Base-by-base conservation (phyloP, 2,329 filamentous ascomycete genomes). In the Parastagonospora avenae region DNA sequence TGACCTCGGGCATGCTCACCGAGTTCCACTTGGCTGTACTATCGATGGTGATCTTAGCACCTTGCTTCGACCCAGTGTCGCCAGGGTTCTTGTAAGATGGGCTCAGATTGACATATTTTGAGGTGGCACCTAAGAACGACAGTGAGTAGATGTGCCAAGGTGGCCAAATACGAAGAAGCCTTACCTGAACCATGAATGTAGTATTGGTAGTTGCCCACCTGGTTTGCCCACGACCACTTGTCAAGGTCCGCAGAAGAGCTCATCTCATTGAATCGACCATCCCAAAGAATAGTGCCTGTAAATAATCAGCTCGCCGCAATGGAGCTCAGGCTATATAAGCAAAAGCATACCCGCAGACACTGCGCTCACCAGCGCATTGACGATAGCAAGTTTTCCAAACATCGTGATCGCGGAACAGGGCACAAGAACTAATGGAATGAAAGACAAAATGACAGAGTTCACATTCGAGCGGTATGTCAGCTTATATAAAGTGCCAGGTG, bases 181-280 rank as follows among this genome's bases (percentile, higher is more conserved):
- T 24, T 5, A 24, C 19, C 80, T 4, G 76, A 75, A 31, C 88
- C 88, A 75, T 91, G 88, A 68, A 90, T 90, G 76, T 90, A 90
- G 78, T 88, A 90, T 72, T 90, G 87, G 74, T 88, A 91, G 0
- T 85, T 81, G 1, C 85, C 85, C 62, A 88, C 83, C 72, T 87
- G 82, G 70, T 85, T 88, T n/a, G 79, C 79, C 82, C 83, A 90
- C 4, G 82, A 85, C 86, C 86, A 88, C 35, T 80, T 79, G 62
- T 79, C 76, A 28, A 88, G 77, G 67, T 87, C 84, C 2, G 77
- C 62, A 36, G 78, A 78, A 8, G 80, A 76, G 12, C 75, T 73
- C 57, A 85, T 74, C 49, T 84, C 80, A 70, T 87, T 87, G 77
- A 87, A 85, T 42, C 85, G 82, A 27, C 85, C 85, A 68, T 88